Conservation (phyloP, 108 stramenopile species). For the Schizochytrium sp. region DNA sequence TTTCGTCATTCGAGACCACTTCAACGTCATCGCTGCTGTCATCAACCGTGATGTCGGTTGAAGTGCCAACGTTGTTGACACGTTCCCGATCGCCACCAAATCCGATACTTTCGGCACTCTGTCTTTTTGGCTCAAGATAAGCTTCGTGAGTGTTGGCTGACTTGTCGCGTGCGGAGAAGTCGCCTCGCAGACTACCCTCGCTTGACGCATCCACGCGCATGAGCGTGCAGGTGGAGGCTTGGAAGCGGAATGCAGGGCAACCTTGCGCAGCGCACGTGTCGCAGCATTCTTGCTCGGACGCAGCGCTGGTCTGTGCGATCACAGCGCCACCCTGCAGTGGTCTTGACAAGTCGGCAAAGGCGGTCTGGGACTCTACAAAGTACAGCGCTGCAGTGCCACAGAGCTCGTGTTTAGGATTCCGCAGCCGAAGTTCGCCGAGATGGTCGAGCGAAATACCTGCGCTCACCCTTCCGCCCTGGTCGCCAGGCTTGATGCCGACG, state of each 20-base stretch:
- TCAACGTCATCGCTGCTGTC: no score
- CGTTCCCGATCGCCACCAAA: no score
- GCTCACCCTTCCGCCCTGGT: not conserved
- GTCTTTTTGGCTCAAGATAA: no score
- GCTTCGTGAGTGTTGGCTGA: no score
- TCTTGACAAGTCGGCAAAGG: not conserved
- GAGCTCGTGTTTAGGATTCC: not conserved
- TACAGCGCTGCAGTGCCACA: not conserved
- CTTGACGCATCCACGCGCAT: no score
- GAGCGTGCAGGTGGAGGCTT: not conserved
- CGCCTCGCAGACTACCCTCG: no score
- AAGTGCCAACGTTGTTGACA: no score
- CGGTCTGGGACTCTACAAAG: not conserved
- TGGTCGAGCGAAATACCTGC: not conserved
- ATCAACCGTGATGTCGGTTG: no score
- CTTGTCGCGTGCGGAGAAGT: no score
- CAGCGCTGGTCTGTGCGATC: not conserved
- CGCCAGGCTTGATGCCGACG: no score
- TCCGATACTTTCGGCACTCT: no score
- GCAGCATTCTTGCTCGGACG: not conserved
- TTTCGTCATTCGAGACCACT: no score
- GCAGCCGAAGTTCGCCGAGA: not conserved
- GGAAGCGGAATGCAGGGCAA: not conserved
- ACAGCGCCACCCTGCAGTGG: not conserved
- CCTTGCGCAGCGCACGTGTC: not conserved